Conservation (phyloP, 768 basidiomycete species). For the Russula sp. region DNA sequence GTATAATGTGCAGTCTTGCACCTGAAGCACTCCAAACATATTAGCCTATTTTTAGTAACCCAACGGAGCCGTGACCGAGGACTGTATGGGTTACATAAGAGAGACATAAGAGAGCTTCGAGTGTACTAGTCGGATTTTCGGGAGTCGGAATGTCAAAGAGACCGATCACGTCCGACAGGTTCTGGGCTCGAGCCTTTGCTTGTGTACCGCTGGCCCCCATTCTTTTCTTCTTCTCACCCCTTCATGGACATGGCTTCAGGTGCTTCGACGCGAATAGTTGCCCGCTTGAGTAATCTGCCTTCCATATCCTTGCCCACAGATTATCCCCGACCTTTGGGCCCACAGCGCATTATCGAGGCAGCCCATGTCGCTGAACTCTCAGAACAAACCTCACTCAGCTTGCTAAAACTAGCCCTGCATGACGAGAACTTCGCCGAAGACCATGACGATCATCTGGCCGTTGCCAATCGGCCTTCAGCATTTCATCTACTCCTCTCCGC, state of each 20-base stretch:
- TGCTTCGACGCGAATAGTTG: slow-evolving; percentile 48
- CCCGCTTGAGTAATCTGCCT: slow-evolving; percentile 73
- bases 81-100: too few relatives aligned
- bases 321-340: slow-evolving; percentile 77
- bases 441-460: slow-evolving; percentile 46
- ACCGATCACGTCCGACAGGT: background rate
- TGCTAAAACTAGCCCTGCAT: slow-evolving; percentile 77
- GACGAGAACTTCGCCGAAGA: slow-evolving; percentile 47
- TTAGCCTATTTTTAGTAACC: too few relatives aligned
- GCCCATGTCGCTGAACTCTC: slow-evolving; percentile 67
- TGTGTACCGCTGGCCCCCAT: background rate
- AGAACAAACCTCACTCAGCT: slow-evolving; percentile 64
- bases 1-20: too few relatives aligned
- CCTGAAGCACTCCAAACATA: too few relatives aligned
- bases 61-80: too few relatives aligned
- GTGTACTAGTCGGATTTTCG: too few relatives aligned
- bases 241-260: slow-evolving; percentile 28
- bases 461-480: slow-evolving; percentile 56
- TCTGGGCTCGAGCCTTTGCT: too few relatives aligned
- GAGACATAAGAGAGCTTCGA: too few relatives aligned
- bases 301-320: slow-evolving; percentile 92
- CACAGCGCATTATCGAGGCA: slow-evolving; percentile 79
- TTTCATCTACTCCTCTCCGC: slow-evolving; percentile 92
- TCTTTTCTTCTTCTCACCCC: too few relatives aligned
- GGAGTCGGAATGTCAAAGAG: background rate